These are phyloP conservation scores for Centaurea solstitialis DNA, from an alignment of 129 eudicot species.

Conservation along the genomic window DNA sequence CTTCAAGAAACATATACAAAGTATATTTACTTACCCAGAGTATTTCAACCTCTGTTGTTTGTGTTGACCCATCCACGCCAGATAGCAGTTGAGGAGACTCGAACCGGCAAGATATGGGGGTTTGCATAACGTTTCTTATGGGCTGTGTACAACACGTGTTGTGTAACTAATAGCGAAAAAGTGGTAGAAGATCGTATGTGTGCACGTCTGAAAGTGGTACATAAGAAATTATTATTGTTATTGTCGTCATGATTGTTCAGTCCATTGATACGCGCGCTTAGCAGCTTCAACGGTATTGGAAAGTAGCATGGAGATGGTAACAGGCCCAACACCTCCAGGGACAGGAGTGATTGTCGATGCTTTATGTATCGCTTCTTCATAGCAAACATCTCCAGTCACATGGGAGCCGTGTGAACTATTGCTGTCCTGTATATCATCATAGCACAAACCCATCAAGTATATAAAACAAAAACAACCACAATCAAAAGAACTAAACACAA, in stretches of 20 bases:
- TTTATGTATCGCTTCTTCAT: slow-evolving; percentile 49
- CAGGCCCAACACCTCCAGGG: slow-evolving; percentile 76
- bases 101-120: not conserved
- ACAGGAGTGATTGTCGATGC: slow-evolving; percentile 65
- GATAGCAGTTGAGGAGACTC: not conserved
- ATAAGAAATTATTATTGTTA: not conserved
- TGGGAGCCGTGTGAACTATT: slow-evolving; percentile 19
- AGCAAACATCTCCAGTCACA: slow-evolving; percentile 61
- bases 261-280: slow-evolving; percentile 39
- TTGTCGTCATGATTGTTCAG: slow-evolving; percentile 1
- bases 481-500: not conserved
- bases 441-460: not conserved
- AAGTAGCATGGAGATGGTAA: slow-evolving; percentile 69
- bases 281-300: slow-evolving; percentile 61
- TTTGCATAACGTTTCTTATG: not conserved
- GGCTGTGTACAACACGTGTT: not conserved
- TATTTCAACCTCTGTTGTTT: not conserved
- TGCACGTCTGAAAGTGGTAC: not conserved
- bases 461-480: not conserved
- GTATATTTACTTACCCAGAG: not conserved
- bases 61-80: not conserved
- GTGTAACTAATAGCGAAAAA: not conserved
- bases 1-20: not conserved
- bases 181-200: not conserved
- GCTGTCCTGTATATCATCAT: slow-evolving; percentile 41